Percentiles rank a stretch among this genome's conserved stretches.
Conservation (phyloP, 176 grass and related monocot species). For the Poa annua region DNA sequence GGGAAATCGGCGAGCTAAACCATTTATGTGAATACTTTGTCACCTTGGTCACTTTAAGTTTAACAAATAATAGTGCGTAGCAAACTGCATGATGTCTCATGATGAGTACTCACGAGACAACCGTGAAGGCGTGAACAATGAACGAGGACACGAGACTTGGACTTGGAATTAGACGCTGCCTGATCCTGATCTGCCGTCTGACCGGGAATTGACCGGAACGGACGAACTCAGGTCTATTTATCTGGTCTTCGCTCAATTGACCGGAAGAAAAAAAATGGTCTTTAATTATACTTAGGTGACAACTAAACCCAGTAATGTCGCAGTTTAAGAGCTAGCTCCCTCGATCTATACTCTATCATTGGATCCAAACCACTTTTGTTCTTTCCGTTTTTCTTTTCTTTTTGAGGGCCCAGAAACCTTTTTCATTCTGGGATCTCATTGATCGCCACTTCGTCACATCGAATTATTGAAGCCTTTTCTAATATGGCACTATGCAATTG, state of each 20-base stretch:
- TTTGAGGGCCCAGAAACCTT: neutral
- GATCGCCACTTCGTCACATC: neutral
- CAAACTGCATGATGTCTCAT: neutral
- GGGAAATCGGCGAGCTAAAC: too few species aligned
- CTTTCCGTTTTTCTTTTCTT: neutral
- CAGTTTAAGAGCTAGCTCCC: neutral
- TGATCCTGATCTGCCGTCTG: neutral
- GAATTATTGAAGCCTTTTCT: conserved; percentile 31
- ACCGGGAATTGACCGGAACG: neutral
- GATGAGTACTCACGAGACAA: neutral
- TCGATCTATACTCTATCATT: neutral
- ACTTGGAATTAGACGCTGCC: neutral
- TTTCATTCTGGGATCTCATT: conserved; percentile 32
- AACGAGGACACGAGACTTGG: neutral
- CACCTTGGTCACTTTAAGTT: too few species aligned
- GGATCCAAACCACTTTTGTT: neutral
- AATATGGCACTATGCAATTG: conserved; percentile 12
- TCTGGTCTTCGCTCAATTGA: neutral
- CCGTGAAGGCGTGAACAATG: neutral
- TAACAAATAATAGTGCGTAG: too few species aligned
- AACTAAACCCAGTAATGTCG: neutral
- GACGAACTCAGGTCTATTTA: neutral
- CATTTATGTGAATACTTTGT: too few species aligned
- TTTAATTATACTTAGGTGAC: neutral
- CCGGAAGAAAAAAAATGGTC: neutral